phyloP scores from a whole-genome alignment of 2,329 filamentous ascomycete species.

The Fusarium bulbicola region DNA sequence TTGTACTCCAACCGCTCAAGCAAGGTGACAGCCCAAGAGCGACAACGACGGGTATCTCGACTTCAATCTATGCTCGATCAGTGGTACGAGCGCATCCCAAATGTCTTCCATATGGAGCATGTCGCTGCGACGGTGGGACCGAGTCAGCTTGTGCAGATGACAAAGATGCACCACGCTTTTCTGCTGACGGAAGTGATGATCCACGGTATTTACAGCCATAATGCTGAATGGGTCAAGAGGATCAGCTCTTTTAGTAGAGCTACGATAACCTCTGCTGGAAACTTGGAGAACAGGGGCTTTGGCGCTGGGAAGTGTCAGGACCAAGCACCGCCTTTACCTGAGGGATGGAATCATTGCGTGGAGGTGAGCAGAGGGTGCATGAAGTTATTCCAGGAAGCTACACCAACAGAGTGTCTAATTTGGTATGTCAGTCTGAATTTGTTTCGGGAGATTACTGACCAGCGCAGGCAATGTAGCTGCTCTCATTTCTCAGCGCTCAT shows the following conservation, averaged over 20 bases:
- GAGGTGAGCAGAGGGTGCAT: constrained; percentile 48
- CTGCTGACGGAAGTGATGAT: constrained; percentile 48
- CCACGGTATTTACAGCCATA: constrained; percentile 52
- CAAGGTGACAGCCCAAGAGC: constrained; percentile 43
- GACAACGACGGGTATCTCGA: constrained; percentile 41
- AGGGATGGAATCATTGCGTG: constrained; percentile 47
- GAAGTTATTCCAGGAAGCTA: constrained; percentile 43
- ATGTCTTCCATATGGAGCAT: constrained; percentile 47
- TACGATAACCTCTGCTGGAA: constrained; percentile 31
- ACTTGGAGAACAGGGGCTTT: constrained; percentile 10
- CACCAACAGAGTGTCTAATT: constrained; percentile 45
- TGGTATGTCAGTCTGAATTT: constrained; percentile 44
- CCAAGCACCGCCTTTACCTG: constrained; percentile 34
- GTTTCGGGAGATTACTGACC: not conserved
- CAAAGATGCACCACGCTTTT: constrained; percentile 50
- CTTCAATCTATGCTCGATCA: constrained; percentile 47
- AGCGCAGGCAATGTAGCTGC: constrained; percentile 42
- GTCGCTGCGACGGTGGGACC: constrained; percentile 43
- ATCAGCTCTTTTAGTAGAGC: constrained; percentile 43
- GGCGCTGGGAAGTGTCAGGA: not conserved
- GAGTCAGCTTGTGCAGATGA: constrained; percentile 47
- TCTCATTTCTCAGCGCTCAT: constrained; percentile 48
- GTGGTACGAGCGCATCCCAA: constrained; percentile 49
- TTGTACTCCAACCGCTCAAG: constrained; percentile 47
- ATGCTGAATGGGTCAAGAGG: constrained; percentile 49